phyloP scores from a whole-genome alignment of 2,329 filamentous ascomycete genomes.

The Aureobasidium sp. region DNA sequence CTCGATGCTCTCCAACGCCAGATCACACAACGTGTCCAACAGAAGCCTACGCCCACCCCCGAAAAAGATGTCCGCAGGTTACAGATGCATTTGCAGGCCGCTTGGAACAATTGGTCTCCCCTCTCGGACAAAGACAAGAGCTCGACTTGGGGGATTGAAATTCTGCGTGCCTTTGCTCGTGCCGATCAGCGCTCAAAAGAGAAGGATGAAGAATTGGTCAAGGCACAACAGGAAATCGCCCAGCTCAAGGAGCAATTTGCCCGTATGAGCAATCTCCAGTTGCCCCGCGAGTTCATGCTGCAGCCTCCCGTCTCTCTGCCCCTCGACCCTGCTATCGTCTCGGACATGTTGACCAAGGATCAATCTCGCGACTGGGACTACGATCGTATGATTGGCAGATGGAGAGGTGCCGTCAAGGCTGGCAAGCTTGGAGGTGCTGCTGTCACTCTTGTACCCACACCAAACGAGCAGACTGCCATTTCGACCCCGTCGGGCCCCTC shows the following conservation, averaged over 20 bases:
- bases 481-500: background rate
- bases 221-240: conserved; percentile 33
- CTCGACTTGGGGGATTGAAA: conserved; percentile 39
- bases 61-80: conserved; percentile 61
- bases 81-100: conserved; percentile 64
- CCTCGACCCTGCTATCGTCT: conserved; percentile 10
- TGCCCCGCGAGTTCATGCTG: conserved; percentile 26
- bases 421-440: background rate
- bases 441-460: background rate
- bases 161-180: conserved; percentile 36
- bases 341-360: conserved; percentile 13
- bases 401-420: conserved; percentile 14
- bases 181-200: conserved; percentile 31
- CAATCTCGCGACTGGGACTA: conserved; percentile 15
- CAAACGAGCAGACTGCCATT: background rate
- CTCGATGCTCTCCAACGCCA: conserved; percentile 52
- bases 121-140: conserved; percentile 43
- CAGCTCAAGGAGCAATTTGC: conserved; percentile 31
- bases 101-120: conserved; percentile 67
- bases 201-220: conserved; percentile 30
- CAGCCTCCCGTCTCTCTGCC: conserved; percentile 13
- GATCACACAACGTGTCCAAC: conserved; percentile 25
- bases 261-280: conserved; percentile 24
- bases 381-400: conserved; percentile 16
- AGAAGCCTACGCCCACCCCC: conserved; percentile 24